These are phyloP conservation scores for Penicillium roqueforti DNA, from an alignment of 495 filamentous ascomycete species.

Conservation along the genomic window DNA sequence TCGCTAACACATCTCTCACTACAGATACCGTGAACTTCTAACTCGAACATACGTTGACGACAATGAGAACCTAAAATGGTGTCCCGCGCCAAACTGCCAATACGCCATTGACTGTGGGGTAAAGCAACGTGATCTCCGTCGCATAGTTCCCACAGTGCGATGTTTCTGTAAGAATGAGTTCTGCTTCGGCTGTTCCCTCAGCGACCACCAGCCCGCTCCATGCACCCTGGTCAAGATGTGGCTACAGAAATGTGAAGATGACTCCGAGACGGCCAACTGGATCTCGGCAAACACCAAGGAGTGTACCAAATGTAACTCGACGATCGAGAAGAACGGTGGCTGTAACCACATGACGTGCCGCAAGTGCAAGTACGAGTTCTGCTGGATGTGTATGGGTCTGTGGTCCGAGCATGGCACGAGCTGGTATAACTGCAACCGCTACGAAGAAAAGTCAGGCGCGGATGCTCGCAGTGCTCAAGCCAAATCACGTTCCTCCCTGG, in stretches of 20 bases:
- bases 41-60: conserved; percentile 96
- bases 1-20: conserved; percentile 10
- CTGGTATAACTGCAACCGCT: conserved; percentile 99
- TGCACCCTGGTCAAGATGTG: conserved; percentile 91
- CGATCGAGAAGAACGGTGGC: conserved; percentile 98
- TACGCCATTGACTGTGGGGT: conserved; percentile 87
- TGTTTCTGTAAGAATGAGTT: conserved; percentile 82
- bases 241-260: conserved; percentile 97
- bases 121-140: conserved; percentile 76
- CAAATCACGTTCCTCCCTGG: conserved; percentile 79
- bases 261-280: conserved; percentile 98
- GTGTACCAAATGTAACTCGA: conserved; percentile 90
- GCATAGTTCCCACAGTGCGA: conserved; percentile 82
- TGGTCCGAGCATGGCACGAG: conserved; percentile 99
- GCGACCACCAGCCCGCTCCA: conserved; percentile 89
- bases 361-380: conserved; percentile 98
- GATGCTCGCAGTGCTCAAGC: conserved; percentile 91
- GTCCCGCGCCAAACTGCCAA: conserved; percentile 89
- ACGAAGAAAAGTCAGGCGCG: conserved; percentile 87
- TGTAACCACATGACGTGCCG: conserved; percentile 99
- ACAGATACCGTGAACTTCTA: conserved; percentile 77
- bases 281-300: conserved; percentile 99
- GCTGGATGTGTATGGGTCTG: conserved; percentile 99
- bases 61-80: conserved; percentile 92
- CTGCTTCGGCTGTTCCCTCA: conserved; percentile 93